Conservation (phyloP, 164 flowering plant species). For the Nelumbo lutea region DNA sequence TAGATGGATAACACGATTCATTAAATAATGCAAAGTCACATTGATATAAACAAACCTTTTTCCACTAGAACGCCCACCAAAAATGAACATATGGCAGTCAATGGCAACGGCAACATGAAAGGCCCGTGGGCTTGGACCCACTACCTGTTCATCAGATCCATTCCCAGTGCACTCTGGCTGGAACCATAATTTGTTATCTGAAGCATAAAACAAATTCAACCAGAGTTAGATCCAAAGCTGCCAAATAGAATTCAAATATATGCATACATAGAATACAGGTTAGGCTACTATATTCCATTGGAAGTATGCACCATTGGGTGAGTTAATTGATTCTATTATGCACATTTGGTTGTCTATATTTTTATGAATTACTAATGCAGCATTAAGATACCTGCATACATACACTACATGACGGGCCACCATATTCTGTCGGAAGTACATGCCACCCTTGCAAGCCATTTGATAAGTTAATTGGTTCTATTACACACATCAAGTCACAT, state of each 20-base stretch:
- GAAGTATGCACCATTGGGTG: too few species aligned
- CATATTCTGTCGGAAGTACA: too few species aligned
- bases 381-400: too few species aligned
- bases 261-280: too few species aligned
- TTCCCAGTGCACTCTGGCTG: slow-evolving; percentile 92
- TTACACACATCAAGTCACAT: too few species aligned
- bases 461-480: too few species aligned
- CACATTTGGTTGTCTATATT: too few species aligned
- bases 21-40: background rate
- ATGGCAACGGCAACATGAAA: slow-evolving; percentile 87
- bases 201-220: slow-evolving; percentile 15
- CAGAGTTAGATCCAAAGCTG: background rate
- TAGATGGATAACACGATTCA: background rate
- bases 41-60: slow-evolving; percentile 47
- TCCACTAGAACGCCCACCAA: slow-evolving; percentile 87
- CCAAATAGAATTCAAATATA: background rate
- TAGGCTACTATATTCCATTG: too few species aligned
- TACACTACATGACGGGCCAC: too few species aligned
- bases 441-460: too few species aligned
- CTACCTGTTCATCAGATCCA: slow-evolving; percentile 67
- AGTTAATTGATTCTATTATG: too few species aligned
- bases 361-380: too few species aligned
- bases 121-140: slow-evolving; percentile 86
- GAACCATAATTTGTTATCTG: slow-evolving; percentile 92
- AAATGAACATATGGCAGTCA: slow-evolving; percentile 91